These are phyloP conservation scores for Talaromyces trachyspermus DNA, from an alignment of 495 filamentous ascomycete species.

Conservation along the genomic window DNA sequence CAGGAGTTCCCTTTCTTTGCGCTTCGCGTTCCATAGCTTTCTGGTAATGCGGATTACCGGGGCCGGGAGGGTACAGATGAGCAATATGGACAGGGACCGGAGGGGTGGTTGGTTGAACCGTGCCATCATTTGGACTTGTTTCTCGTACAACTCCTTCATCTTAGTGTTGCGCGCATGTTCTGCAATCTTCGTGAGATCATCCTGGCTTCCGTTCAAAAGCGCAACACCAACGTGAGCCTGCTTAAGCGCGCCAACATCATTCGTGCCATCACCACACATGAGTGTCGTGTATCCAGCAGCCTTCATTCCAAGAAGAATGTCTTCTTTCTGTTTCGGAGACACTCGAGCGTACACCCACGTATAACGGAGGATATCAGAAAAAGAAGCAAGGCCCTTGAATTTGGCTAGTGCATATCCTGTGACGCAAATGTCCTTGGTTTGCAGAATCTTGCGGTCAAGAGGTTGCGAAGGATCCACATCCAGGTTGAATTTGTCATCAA, in stretches of 20 bases:
- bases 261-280: conserved; percentile 98
- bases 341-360: conserved; percentile 98
- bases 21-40: conserved; percentile 84
- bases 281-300: conserved; percentile 95
- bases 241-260: conserved; percentile 96
- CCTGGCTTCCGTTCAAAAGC: conserved; percentile 86
- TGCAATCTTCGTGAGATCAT: conserved; percentile 82
- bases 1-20: conserved; percentile 54
- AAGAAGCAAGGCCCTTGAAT: conserved; percentile 70
- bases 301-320: conserved; percentile 91
- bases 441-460: conserved; percentile 74
- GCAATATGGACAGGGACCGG: conserved; percentile 87
- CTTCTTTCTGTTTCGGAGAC: conserved; percentile 97
- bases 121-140: conserved; percentile 82
- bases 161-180: conserved; percentile 89
- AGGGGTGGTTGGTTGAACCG: conserved; percentile 88
- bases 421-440: conserved; percentile 86
- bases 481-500: conserved; percentile 82
- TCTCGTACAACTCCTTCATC: conserved; percentile 98
- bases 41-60: conserved; percentile 88
- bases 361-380: conserved; percentile 70
- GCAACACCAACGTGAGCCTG: conserved; percentile 97
- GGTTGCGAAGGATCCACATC: conserved; percentile 80
- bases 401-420: conserved; percentile 91
- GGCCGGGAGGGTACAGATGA: conserved; percentile 88